Conservation (phyloP, 2,329 filamentous ascomycete genomes). For the Sarocladium brachiariae region DNA sequence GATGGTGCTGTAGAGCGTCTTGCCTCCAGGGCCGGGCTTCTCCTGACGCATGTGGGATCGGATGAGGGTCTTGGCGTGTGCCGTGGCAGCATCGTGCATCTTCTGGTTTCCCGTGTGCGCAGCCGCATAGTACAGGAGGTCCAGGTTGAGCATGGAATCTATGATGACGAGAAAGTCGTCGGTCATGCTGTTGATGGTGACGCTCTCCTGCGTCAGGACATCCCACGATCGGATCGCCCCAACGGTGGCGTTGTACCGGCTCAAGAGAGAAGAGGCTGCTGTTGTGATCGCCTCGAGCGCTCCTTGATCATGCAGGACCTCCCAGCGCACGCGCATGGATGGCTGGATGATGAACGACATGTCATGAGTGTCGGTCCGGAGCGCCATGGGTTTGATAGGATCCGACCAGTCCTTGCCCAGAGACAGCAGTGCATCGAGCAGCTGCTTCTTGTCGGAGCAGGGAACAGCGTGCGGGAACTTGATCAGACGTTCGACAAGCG, state of each 20-base stretch:
- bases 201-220: conserved; percentile 22
- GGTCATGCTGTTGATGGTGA: conserved; percentile 23
- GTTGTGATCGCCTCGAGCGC: conserved; percentile 34
- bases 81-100: conserved; percentile 23
- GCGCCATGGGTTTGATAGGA: conserved; percentile 27
- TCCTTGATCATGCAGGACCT: conserved; percentile 31
- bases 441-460: conserved; percentile 8
- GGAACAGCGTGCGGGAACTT: conserved; percentile 22
- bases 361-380: conserved; percentile 44
- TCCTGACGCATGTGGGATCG: conserved; percentile 34
- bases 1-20: conserved; percentile 27
- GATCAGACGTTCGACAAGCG: conserved; percentile 25
- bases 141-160: conserved; percentile 35
- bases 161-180: conserved; percentile 34
- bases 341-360: conserved; percentile 48
- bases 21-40: conserved; percentile 11
- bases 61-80: conserved; percentile 34
- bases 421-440: conserved; percentile 16
- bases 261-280: conserved; percentile 36
- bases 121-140: conserved; percentile 29
- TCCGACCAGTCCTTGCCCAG: conserved; percentile 26
- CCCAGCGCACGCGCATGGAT: conserved; percentile 40
- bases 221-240: conserved; percentile 45
- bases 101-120: conserved; percentile 21
- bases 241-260: conserved; percentile 33